These are phyloP conservation scores for Simplicillium aogashimaense DNA, from an alignment of 2,329 filamentous ascomycete genomes.

Conservation along the genomic window DNA sequence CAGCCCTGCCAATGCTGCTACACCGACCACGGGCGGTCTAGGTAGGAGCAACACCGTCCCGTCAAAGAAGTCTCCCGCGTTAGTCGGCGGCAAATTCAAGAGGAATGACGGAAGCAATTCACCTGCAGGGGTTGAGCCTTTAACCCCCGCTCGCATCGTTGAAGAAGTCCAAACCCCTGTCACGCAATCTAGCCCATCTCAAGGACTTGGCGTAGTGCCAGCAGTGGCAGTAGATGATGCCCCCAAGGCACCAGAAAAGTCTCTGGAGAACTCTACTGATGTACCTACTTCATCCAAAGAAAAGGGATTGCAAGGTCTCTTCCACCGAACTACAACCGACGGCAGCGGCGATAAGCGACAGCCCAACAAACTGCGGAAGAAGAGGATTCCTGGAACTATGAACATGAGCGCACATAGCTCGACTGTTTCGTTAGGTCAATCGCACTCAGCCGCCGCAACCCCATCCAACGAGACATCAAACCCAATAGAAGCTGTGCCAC, in stretches of 20 bases:
- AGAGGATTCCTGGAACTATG: conserved; percentile 61
- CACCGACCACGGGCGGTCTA: conserved; percentile 42
- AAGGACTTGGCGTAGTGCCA: background rate
- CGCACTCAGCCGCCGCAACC: conserved; percentile 31
- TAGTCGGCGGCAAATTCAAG: conserved; percentile 58
- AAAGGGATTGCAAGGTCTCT: conserved; percentile 57
- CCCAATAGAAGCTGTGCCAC: conserved; percentile 28
- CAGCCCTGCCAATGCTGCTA: conserved; percentile 44
- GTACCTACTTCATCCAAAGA: conserved; percentile 52
- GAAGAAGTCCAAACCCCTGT: conserved; percentile 5
- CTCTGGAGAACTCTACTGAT: conserved; percentile 31
- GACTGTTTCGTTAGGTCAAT: conserved; percentile 56
- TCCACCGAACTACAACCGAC: conserved; percentile 56
- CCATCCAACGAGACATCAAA: conserved; percentile 35
- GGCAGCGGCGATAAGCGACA: conserved; percentile 52
- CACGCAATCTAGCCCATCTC: conserved; percentile 1
- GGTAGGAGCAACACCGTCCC: conserved; percentile 81
- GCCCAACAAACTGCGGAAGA: conserved; percentile 90
- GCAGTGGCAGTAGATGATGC: conserved; percentile 6
- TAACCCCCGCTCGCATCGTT: conserved; percentile 19
- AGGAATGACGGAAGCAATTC: conserved; percentile 21
- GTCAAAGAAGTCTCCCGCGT: conserved; percentile 73
- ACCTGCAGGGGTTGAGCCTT: conserved; percentile 22
- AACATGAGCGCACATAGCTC: conserved; percentile 90
- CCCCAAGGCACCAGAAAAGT: conserved; percentile 39